Base-by-base conservation (phyloP, 441 rosid species). In the Gossypium trilobum region DNA sequence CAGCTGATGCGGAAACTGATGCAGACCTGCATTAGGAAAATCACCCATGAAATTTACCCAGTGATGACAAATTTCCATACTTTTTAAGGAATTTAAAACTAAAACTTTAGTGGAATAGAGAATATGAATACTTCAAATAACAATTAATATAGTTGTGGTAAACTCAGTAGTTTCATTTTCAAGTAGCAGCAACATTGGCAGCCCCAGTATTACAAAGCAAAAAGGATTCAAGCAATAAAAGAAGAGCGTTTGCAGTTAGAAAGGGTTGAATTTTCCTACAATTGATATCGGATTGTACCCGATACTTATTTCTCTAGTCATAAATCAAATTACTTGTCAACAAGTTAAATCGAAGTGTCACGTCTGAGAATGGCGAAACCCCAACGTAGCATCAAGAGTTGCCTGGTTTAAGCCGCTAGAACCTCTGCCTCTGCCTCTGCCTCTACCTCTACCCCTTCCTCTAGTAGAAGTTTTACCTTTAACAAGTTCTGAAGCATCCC, bases 281-380 rank as follows among this genome's bases (percentile, higher is more conserved):
- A 68, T 27, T 68, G 14, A 29, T 27, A 51, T 13, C 5, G 20
- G 6, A 59, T 59, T 16, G 16, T 4, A 68, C 39, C 27, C 6
- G 0, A 10, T 4, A 25, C 33, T 64, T 42, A 14, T 68, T 50
- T 67, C 25, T 67, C 42, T 14, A 16, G 71, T 33, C 20, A 51
- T 9, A 50, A 66, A 19, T 66, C 67, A 36, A 73, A 6, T n/a
- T 11, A 76, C 69, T 46, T 69, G 54, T 50, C 54, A 73, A 50
- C 64, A 58, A 55, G n/a, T 11, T 27, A 62, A 74, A 42, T 69
- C 72, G 6, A 23, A 20, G 2, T 65, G 50, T 19, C 14, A 94
- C 98, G 97, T 90, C 77, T 85, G 92, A 82, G 95, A 79, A 72
- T 80, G 90, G 76, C 87, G 93, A 80, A 88, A 84, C 59, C 92